A percentile compares a stretch with the other conserved stretches of the same genome.
These are phyloP conservation scores for Calcarisporium arbuscula DNA, from an alignment of 2,329 filamentous ascomycete genomes.

Conservation along the genomic window DNA sequence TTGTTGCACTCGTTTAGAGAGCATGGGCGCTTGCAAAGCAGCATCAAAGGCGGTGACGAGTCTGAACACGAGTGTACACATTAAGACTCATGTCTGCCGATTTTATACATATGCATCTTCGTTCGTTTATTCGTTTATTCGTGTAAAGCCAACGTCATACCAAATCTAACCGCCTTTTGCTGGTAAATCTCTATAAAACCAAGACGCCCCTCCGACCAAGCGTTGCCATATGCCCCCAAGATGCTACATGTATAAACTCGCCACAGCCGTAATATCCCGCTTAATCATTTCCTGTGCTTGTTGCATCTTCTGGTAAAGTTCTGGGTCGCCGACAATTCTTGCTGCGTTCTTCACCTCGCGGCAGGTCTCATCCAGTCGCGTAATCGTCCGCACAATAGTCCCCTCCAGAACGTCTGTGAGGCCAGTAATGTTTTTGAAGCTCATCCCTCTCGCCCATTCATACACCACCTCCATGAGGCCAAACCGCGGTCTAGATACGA, in stretches of 20 bases:
- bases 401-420: slow-evolving; percentile 95
- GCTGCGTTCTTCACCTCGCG: slow-evolving; percentile 96
- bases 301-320: slow-evolving; percentile 94
- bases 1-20: too few species aligned
- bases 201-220: background rate
- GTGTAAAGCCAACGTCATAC: too few species aligned
- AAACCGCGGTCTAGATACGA: slow-evolving; percentile 79
- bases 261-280: slow-evolving; percentile 86
- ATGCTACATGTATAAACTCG: slow-evolving; percentile 82
- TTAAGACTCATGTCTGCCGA: too few species aligned
- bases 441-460: slow-evolving; percentile 97
- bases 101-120: too few species aligned
- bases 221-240: background rate
- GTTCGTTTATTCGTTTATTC: too few species aligned
- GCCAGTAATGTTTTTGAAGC: slow-evolving; percentile 95
- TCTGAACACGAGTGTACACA: too few species aligned
- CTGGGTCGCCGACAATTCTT: slow-evolving; percentile 88
- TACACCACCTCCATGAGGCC: slow-evolving; percentile 97
- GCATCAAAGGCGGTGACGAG: too few species aligned
- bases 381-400: slow-evolving; percentile 93
- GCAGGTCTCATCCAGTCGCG: slow-evolving; percentile 89
- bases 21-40: too few species aligned
- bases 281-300: slow-evolving; percentile 96
- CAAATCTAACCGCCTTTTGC: too few species aligned
- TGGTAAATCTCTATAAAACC: too few species aligned